Evolutionary conservation across 441 rosid species (phyloP).

Genomic region (Bocquillonia castaneifolia): DNA sequence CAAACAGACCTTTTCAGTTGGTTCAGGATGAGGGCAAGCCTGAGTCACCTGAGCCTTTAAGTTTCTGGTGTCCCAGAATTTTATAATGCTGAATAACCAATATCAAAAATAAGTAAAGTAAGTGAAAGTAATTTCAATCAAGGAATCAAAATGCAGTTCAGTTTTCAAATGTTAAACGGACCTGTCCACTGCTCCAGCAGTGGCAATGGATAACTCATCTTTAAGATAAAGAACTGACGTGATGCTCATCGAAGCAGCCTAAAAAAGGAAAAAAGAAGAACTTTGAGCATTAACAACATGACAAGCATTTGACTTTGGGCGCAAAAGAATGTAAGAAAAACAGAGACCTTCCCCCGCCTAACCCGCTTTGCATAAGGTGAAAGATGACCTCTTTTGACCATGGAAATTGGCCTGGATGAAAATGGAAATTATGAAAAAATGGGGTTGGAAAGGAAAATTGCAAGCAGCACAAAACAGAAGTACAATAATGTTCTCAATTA

Average conservation of each 20-base stretch:
- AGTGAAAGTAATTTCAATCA: not conserved
- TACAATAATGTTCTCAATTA: not conserved
- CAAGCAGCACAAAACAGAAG: not conserved
- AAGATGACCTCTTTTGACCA: conserved; percentile 71
- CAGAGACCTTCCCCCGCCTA: conserved; percentile 62
- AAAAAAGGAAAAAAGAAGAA: too few species aligned
- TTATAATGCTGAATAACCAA: conserved; percentile 47
- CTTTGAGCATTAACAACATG: conserved; percentile 19
- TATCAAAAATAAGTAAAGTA: conserved; percentile 11
- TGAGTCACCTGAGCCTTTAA: conserved; percentile 55
- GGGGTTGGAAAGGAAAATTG: not conserved
- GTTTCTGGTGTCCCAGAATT: conserved; percentile 87
- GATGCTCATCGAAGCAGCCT: conserved; percentile 82
- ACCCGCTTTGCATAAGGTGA: conserved; percentile 56
- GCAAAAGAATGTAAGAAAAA: conserved; percentile 10
- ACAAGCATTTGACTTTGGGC: not conserved
- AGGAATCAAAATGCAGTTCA: conserved; percentile 14
- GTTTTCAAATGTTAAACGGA: conserved; percentile 23
- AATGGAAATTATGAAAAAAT: not conserved
- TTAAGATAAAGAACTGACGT: conserved; percentile 83
- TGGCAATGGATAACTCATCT: conserved; percentile 72
- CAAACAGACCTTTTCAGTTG: conserved; percentile 48
- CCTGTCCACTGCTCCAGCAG: conserved; percentile 91
- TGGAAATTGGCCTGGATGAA: conserved; percentile 49
- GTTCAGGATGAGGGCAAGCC: conserved; percentile 52